Base-by-base conservation (phyloP, 805 yeast species). In the Saccharomycopsis fibuligera region DNA sequence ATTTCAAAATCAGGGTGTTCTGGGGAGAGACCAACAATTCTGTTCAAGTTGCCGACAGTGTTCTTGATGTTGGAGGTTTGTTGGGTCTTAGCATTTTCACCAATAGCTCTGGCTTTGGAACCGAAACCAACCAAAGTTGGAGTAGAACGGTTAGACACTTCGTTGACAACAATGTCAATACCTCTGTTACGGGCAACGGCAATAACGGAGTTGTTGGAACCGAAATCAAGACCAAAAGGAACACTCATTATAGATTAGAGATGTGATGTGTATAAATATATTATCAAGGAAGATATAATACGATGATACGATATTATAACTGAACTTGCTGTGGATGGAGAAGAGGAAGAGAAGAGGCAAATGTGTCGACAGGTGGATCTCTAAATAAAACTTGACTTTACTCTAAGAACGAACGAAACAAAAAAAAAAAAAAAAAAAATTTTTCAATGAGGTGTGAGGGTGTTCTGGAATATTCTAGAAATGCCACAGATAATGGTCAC, bases 141-240 rank as follows among this genome's bases (percentile, higher is more conserved):
- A 30, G 99, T 93, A 58, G 95, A 69, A 71, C 99, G 85, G 83
- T 93, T 93, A 50, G 98, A 90, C 43, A 93, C 98, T 72, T 93
- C 99, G 68, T 93, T 93, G 72, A 93, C 98, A 62, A 93, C 87
- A 62, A 93, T 83, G 69, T 93, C 99, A 65, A 93, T 93, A 65
- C 98, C 98, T 75, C 98, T 83, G 81, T 91, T 93, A 68, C 91
- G 85, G 56, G 99, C 99, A 66, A 95, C 84, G 38, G 95, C 98
- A 66, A 91, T 78, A 59, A 91, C 97, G 56, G 96, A 81, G 76
- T 79, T 86, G 76, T 79, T 77, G 74, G 89, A 89, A 73, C 99
- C 99, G 67, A 93, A 84, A 80, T 93, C 99, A 70, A 93, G 83
- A 75, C 99, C 99, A 64, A 90, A 86, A 71, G 96, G 96, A 66